Evolutionary conservation across 2,329 filamentous ascomycete species (phyloP), one percentile per base, ranked within the genome.

Genomic region (Talaromyces sp.): DNA sequence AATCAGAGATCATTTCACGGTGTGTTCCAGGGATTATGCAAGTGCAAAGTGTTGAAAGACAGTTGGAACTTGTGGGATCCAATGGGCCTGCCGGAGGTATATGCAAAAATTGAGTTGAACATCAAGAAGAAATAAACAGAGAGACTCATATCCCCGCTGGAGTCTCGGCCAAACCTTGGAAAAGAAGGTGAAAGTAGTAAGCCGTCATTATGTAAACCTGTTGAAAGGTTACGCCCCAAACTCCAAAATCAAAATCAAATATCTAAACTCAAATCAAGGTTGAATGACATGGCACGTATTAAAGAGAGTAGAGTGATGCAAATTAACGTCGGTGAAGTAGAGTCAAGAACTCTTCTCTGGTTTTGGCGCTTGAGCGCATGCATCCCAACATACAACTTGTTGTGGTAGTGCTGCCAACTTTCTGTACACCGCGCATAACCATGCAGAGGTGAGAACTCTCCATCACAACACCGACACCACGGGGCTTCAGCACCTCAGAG

Each of bases 391-490:
- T 95, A 71, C 93, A 97, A 77, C 91, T 97, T 16, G 94, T 99
- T 33, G 95, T 94, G 6, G 94, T 97, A 16, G 84, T 88, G 46
- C 89, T 87, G 36, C 82, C 84, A 0, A 91, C 91, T 80, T 99
- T 97, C 71, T 97, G 85, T 9, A 99, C 93, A n/a, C 94, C 94
- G 42, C 94, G 86, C 92, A 97, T 97, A 14, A 96, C 91, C 93
- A 97, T 99, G 80, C 94, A 99, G 42, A 97, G 79, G 76, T 99
- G 94, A 67, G 86, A 92, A 13, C 90, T 95, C 70, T 99, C 94
- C 88, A 99, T 96, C 54, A 99, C 93, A 2, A 99, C 94, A 17
- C 90, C 93, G 2, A 99, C 93, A 42, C 94, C 94, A 69, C 95
- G 91, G 2, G 94, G 94, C 71, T 95, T 89, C 43, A 99, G 81